Conservation (phyloP, 2,329 filamentous ascomycete species). For the Blumeria graminis region DNA sequence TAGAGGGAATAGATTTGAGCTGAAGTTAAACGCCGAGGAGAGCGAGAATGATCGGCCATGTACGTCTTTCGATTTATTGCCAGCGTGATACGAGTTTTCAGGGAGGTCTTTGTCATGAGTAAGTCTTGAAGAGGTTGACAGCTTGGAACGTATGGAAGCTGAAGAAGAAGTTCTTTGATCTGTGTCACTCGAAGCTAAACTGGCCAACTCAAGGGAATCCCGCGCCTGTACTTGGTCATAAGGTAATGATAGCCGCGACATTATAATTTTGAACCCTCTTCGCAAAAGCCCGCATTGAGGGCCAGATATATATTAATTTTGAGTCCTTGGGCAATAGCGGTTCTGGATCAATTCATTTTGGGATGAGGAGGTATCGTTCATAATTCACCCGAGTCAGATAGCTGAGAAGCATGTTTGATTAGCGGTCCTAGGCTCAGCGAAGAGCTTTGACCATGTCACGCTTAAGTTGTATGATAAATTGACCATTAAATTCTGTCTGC, state of each 20-base stretch:
- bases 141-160: conserved; percentile 65
- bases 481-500: no score
- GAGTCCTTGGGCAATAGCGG: background rate
- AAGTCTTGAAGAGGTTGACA: conserved; percentile 21
- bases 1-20: conserved; percentile 76
- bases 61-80: conserved; percentile 15
- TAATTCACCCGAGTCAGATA: no score
- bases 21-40: conserved; percentile 85
- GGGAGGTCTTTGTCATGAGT: no score
- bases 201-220: conserved; percentile 91
- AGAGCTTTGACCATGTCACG: no score
- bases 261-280: conserved; percentile 4
- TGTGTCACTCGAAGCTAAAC: conserved; percentile 64
- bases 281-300: background rate
- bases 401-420: no score
- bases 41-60: conserved; percentile 60
- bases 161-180: conserved; percentile 43
- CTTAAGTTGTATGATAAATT: no score
- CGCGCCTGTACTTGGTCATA: conserved; percentile 21
- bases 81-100: conserved; percentile 13
- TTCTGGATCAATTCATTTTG: background rate
- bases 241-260: conserved; percentile 12
- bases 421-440: no score
- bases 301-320: background rate
- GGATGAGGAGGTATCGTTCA: no score